Base-by-base conservation (phyloP, 2,329 filamentous ascomycete species). In the Ceratocystis eucalypticola region DNA sequence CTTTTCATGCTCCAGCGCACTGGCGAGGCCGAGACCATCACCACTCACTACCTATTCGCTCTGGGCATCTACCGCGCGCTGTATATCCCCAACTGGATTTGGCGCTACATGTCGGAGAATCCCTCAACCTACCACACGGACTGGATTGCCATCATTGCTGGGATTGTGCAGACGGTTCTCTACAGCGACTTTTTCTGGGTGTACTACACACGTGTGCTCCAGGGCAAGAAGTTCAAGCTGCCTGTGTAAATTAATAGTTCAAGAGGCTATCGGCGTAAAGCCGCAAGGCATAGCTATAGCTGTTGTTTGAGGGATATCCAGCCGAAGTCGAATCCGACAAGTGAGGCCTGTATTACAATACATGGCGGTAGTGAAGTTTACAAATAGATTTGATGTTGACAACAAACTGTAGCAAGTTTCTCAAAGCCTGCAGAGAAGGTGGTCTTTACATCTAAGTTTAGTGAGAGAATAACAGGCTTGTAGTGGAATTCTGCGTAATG, bases 161-260 rank as follows among this genome's bases (percentile, higher is more conserved):
- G 94, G 12, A 82, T 97, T 66, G 79, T 97, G 70, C 94, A 99
- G 81, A 99, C 94, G 0, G 78, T 99, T 62, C 81, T 99, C 67
- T 99, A 99, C 80, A 96, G 91, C 70, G 94, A 99, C 79, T 99
- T 99, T 80, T 99, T 99, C 84, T 99, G 92, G 82, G 93, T 99
- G 73, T 99, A 99, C 80, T 99, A 96, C 79, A 96, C 88, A 68
- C 97, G 96, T 86, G 88, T 93, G 61, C 79, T 92, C 77, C 90
- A 92, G 80, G 89, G 89, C 71, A 89, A 90, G 81, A 92, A 90
- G 80, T 93, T 93, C 76, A 89, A 91, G 76, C 80, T 93, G 68
- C 89, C 89, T 1, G 89, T 93, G 70, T 93, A 84, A 80, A 41
- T 22, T 30, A 33, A 30, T 20, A n/a, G 5, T 25, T 59, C 6